Evolutionary conservation across 2,329 filamentous ascomycete species (phyloP), one percentile per base, ranked within the genome.

Genomic region (Didymella arachidicola): DNA sequence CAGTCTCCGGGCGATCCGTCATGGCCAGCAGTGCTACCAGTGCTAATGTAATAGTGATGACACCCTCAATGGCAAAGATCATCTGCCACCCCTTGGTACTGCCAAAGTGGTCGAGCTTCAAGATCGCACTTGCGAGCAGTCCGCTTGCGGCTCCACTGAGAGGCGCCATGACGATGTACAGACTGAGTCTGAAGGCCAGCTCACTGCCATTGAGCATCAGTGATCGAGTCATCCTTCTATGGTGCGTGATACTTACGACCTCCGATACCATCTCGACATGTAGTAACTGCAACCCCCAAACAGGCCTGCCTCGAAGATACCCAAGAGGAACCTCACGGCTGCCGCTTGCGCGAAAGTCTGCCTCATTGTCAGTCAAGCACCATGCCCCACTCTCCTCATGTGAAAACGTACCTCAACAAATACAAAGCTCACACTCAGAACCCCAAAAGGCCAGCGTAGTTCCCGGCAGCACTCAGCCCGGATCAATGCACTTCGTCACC

Each of bases 141-240:
- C 32, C 45, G n/a, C 45, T 48, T 12, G 19, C 45, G 19, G 30
- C 45, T n/a, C 45, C 45, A 38, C 45, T 36, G 5, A 48, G 19
- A 10, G 45, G 45, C 2, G 45, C 45, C 45, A 48, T 48, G 12
- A 48, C 45, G 19, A 48, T 38, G 32, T 48, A 48, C 45, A 48
- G 19, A 26, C 30, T 36, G 2, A 48, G 30, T 19, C 45, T 48
- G 26, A 44, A 29, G 4, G 42, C 25, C 5, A 44, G 6, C 6
- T 44, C 25, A 30, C 34, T 36, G 7, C 18, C 16, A n/a, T 36
- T 4, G 16, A 18, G 16, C 8, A 36, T 36, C n/a, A 36, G 34
- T 36, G 16, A n/a, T 36, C 16, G n/a, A 18, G 4, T 6, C 14
- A n/a, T 36, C 8, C n/a, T 2, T n/a, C n/a, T 7, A 7, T 7